A percentile compares a stretch with the other conserved stretches of the same genome.
Evolutionary conservation across 345 rosid species (phyloP).

Genomic region (Balakata baccata): DNA sequence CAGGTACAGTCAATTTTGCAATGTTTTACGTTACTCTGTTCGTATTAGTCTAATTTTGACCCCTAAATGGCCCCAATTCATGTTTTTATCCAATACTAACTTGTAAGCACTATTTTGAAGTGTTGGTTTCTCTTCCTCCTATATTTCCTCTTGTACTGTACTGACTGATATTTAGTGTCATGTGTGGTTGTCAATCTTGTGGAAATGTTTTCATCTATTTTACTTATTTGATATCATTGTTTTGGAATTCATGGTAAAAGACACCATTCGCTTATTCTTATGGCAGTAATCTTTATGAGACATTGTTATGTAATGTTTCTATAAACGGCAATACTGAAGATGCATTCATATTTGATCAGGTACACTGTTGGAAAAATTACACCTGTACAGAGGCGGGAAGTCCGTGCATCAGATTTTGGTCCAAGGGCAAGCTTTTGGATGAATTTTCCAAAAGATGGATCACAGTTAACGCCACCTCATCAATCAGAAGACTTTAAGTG

Average conservation of each 20-base stretch:
- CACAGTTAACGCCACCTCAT: conserved; percentile 87
- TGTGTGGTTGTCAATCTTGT: not conserved
- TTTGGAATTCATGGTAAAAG: not conserved
- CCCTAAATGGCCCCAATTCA: not conserved
- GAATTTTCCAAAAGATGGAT: conserved; percentile 87
- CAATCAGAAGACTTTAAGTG: conserved; percentile 91
- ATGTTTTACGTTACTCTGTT: not conserved
- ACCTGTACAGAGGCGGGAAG: conserved; percentile 89
- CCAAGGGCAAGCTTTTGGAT: conserved; percentile 97
- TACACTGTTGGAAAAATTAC: conserved; percentile 98
- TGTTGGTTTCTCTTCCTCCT: not conserved
- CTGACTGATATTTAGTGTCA: not conserved
- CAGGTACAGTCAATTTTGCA: conserved; percentile 41
- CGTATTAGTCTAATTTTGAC: not conserved
- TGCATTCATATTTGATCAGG: conserved; percentile 42
- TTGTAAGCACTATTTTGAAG: not conserved
- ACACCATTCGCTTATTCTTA: not conserved
- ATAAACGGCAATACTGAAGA: not conserved
- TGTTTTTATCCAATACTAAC: not conserved
- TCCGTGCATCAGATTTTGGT: conserved; percentile 84
- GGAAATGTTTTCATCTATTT: not conserved
- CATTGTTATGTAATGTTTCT: not conserved
- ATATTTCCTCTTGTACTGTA: not conserved
- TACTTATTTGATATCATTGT: not conserved
- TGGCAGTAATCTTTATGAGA: not conserved